These are phyloP conservation scores for Leccinellum albellum DNA, from an alignment of 768 basidiomycete genomes.

Conservation along the genomic window DNA sequence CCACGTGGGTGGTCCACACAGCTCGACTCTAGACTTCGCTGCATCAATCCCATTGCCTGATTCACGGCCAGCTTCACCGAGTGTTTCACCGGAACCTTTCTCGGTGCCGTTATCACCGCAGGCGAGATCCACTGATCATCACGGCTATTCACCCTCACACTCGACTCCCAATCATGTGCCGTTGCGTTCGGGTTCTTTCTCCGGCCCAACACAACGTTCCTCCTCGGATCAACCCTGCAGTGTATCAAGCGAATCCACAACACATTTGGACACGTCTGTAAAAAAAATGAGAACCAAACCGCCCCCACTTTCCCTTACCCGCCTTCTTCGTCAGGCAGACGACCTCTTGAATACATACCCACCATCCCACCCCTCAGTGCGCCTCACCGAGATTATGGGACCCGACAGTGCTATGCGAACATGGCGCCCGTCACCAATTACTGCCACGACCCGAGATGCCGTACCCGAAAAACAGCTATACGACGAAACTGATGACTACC, in stretches of 20 bases:
- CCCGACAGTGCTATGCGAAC: conserved; percentile 74
- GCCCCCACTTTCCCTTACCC: conserved; percentile 39
- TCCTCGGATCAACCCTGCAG: background rate
- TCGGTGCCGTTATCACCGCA: background rate
- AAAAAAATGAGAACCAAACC: conserved; percentile 19
- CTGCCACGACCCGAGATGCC: conserved; percentile 2
- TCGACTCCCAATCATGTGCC: background rate
- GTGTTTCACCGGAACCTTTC: background rate
- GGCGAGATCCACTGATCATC: background rate
- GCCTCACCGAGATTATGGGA: conserved; percentile 62
- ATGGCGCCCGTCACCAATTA: conserved; percentile 44
- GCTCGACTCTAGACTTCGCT: conserved; percentile 10
- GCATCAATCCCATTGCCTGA: conserved; percentile 17
- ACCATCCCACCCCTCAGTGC: conserved; percentile 53
- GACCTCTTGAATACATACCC: conserved; percentile 56
- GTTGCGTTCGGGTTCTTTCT: conserved; percentile 8
- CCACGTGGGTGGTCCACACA: too few species aligned
- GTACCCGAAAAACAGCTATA: conserved; percentile 22
- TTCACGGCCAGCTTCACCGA: conserved; percentile 18
- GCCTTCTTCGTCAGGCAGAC: conserved; percentile 56
- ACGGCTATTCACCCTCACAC: background rate
- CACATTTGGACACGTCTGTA: background rate
- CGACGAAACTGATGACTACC: conserved; percentile 25
- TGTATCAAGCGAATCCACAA: background rate
- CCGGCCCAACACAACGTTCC: background rate